These are phyloP conservation scores for Solanum piurae DNA, from an alignment of 257 asterid species.

Conservation along the genomic window DNA sequence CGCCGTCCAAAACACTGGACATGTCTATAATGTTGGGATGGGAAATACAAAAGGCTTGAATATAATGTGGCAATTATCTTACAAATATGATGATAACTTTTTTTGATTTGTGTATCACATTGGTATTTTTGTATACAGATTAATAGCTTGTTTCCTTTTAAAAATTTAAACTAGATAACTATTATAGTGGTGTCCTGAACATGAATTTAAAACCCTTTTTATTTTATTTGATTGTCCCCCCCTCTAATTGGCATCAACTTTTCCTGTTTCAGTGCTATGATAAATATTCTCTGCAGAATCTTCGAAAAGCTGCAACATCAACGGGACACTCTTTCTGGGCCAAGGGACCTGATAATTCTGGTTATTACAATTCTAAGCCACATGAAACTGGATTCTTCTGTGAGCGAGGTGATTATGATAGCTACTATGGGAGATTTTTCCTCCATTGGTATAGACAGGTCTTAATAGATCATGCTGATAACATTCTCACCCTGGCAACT, in stretches of 20 bases:
- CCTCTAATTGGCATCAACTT: neutral
- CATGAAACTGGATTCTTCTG: conserved; percentile 68
- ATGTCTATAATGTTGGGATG: neutral
- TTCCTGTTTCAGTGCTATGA: conserved; percentile 45
- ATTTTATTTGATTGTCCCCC: neutral
- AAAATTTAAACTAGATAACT: neutral
- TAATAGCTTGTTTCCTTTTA: neutral
- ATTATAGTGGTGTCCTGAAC: neutral
- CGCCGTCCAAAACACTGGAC: no score
- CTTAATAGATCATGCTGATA: conserved; percentile 57
- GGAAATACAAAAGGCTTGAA: neutral
- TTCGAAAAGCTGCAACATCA: conserved; percentile 49
- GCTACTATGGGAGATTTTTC: conserved; percentile 65
- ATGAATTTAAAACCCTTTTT: neutral
- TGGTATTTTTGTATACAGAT: neutral
- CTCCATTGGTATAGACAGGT: conserved; percentile 49
- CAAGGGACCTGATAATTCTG: conserved; percentile 61
- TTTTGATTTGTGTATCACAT: neutral
- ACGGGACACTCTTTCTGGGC: conserved; percentile 68
- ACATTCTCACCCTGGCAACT: conserved; percentile 45
- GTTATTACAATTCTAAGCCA: conserved; percentile 56
- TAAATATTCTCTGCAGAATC: conserved; percentile 45
- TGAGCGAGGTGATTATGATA: conserved; percentile 59
- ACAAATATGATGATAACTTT: neutral
- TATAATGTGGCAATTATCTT: neutral